Conservation (phyloP, 2,329 filamentous ascomycete species). For the Ceratocystis cubensis region DNA sequence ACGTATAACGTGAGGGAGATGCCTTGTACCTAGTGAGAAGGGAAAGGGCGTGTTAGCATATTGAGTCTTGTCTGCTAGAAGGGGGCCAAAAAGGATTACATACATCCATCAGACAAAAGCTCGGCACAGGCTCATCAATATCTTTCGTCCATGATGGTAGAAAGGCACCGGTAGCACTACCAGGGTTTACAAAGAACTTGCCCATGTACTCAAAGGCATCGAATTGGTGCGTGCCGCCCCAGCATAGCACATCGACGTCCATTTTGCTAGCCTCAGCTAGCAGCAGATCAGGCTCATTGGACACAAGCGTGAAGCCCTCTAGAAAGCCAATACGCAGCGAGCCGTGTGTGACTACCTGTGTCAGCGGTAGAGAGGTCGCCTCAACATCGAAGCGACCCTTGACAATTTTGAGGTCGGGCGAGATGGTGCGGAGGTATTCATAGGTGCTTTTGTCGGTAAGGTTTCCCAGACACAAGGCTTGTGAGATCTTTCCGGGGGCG, state of each 20-base stretch:
- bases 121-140: slow-evolving; percentile 66
- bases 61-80: neutral
- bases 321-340: slow-evolving; percentile 53
- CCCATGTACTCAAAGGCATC: slow-evolving; percentile 63
- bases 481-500: slow-evolving; percentile 69
- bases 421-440: slow-evolving; percentile 64
- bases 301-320: slow-evolving; percentile 56
- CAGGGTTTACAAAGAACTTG: slow-evolving; percentile 61
- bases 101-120: slow-evolving; percentile 97
- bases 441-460: slow-evolving; percentile 68
- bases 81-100: slow-evolving; percentile 32
- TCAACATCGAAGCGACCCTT: slow-evolving; percentile 56
- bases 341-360: slow-evolving; percentile 54
- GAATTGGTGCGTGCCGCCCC: slow-evolving; percentile 55
- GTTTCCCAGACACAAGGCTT: slow-evolving; percentile 69
- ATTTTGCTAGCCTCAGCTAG: slow-evolving; percentile 56
- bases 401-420: slow-evolving; percentile 59
- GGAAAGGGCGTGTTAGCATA: neutral
- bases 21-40: slow-evolving; percentile 63
- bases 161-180: slow-evolving; percentile 53
- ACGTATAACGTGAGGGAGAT: slow-evolving; percentile 94
- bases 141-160: slow-evolving; percentile 45
- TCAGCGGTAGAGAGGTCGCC: slow-evolving; percentile 51
- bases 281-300: slow-evolving; percentile 52
- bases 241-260: slow-evolving; percentile 57